Conservation (phyloP, 2,329 filamentous ascomycete species). For the Corinectria fuckeliana region DNA sequence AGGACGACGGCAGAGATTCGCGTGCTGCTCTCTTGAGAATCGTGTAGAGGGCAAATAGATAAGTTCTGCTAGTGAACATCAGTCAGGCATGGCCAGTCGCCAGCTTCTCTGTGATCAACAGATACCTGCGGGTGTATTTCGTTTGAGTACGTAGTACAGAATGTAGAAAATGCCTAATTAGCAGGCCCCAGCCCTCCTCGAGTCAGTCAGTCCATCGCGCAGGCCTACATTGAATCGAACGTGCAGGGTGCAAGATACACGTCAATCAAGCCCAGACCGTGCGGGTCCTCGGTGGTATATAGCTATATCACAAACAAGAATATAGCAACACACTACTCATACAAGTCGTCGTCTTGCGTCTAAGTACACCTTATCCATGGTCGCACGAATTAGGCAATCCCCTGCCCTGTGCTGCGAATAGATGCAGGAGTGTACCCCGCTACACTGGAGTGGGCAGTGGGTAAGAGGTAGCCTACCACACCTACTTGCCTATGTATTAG, state of each 20-base stretch:
- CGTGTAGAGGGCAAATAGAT: neutral
- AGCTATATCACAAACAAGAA: neutral
- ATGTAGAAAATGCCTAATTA: too few species aligned
- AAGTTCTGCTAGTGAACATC: neutral
- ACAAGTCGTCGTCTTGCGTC: neutral
- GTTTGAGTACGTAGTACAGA: neutral
- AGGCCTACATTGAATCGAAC: neutral
- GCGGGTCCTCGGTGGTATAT: neutral
- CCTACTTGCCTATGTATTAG: neutral
- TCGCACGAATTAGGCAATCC: neutral
- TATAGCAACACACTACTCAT: neutral
- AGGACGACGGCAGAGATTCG: slow-evolving; percentile 66
- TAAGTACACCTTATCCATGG: neutral
- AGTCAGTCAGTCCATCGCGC: neutral
- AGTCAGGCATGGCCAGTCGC: neutral
- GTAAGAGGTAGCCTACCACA: too few species aligned
- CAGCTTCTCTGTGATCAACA: neutral
- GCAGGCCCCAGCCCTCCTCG: neutral
- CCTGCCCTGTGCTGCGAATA: slow-evolving; percentile 1
- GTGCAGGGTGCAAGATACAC: neutral
- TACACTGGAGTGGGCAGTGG: neutral
- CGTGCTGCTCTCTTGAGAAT: slow-evolving; percentile 58
- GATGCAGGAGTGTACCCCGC: slow-evolving; percentile 7
- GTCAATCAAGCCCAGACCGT: neutral
- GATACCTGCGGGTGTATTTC: neutral